phyloP scores from a whole-genome alignment of 2,329 filamentous ascomycete genomes.

The Fusarium heterosporum region DNA sequence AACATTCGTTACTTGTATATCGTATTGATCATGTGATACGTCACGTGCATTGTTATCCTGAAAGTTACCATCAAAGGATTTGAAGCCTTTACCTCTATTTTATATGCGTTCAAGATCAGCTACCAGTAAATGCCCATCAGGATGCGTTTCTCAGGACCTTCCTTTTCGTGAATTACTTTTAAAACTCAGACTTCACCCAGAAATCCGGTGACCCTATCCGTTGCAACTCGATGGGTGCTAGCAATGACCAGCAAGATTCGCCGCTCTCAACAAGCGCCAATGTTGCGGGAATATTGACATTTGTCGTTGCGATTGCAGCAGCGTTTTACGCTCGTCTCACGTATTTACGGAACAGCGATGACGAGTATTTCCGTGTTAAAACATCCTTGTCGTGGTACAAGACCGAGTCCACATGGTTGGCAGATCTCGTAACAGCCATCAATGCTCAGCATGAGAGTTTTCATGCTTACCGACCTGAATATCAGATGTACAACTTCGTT shows the following conservation, averaged over 20 bases:
- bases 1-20: too few relatives aligned
- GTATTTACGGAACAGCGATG: constrained; percentile 59
- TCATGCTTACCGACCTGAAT: constrained; percentile 51
- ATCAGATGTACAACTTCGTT: constrained; percentile 61
- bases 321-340: constrained; percentile 58
- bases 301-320: constrained; percentile 59
- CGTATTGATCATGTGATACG: background rate
- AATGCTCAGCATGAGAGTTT: constrained; percentile 44
- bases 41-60: constrained; percentile 16
- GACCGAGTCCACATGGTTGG: constrained; percentile 60
- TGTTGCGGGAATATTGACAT: constrained; percentile 60
- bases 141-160: background rate
- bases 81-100: background rate
- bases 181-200: background rate
- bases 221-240: constrained; percentile 42
- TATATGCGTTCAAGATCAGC: background rate
- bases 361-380: constrained; percentile 62
- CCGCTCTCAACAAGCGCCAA: constrained; percentile 59
- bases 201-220: background rate
- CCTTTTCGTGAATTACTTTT: background rate
- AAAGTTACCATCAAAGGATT: too few relatives aligned
- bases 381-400: constrained; percentile 62
- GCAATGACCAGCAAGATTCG: constrained; percentile 51
- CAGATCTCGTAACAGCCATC: constrained; percentile 54
- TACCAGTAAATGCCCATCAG: background rate